Conservation (phyloP, 2,329 filamentous ascomycete genomes). For the Tolypocladium tundrense region DNA sequence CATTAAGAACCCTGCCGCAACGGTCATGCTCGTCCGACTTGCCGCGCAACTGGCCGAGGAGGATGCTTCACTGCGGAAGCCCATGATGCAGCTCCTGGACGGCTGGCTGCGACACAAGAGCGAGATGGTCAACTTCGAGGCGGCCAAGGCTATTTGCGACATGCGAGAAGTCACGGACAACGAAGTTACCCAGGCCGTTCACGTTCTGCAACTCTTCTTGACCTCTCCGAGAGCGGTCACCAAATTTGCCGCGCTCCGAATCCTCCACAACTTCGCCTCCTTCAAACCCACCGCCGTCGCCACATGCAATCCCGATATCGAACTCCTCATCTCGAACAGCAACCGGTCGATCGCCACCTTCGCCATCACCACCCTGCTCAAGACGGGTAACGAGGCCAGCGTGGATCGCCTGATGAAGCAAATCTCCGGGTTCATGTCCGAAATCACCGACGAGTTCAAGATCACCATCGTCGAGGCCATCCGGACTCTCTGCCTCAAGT, state of each 20-base stretch:
- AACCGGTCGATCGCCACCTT: conserved; percentile 98
- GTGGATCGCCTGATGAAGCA: conserved; percentile 98
- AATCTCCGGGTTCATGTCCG: conserved; percentile 95
- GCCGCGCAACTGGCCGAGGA: conserved; percentile 93
- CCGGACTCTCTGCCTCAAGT: conserved; percentile 91
- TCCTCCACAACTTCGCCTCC: conserved; percentile 89
- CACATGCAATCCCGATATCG: conserved; percentile 93
- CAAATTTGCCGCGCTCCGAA: conserved; percentile 94
- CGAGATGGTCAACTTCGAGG: conserved; percentile 99
- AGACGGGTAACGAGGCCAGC: conserved; percentile 95
- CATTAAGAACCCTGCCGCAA: conserved; percentile 88
- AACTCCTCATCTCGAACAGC: conserved; percentile 89
- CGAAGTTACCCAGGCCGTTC: conserved; percentile 84
- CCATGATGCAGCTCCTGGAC: conserved; percentile 95
- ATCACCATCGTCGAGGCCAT: conserved; percentile 99
- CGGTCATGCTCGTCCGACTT: conserved; percentile 83
- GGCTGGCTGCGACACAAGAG: conserved; percentile 97
- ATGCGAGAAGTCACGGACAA: conserved; percentile 87
- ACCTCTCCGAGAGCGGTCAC: conserved; percentile 91
- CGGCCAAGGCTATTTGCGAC: conserved; percentile 94
- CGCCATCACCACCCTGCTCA: conserved; percentile 93
- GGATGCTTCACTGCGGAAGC: conserved; percentile 76
- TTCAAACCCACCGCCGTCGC: conserved; percentile 93
- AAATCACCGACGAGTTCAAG: conserved; percentile 99
- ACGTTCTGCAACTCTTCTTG: conserved; percentile 92